Percentiles rank a stretch among this genome's conserved stretches.
phyloP scores from a whole-genome alignment of 2,329 filamentous ascomycete genomes.

The Paraconiothyrium brasiliense region DNA sequence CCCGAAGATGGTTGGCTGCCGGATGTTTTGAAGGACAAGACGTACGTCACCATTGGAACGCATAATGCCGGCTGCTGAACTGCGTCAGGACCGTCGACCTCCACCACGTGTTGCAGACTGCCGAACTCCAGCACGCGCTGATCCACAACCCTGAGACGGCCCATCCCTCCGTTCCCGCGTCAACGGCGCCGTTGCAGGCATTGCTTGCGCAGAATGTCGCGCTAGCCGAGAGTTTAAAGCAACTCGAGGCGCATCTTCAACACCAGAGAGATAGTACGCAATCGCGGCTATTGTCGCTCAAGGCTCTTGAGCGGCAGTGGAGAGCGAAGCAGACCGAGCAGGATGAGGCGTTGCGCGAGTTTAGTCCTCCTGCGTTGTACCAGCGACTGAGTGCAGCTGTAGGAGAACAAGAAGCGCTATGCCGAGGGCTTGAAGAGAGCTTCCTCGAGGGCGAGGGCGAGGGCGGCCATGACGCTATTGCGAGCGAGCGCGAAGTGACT shows the following conservation, averaged over 20 bases:
- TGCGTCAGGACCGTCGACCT: slow-evolving; percentile 77
- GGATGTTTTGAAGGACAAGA: slow-evolving; percentile 78
- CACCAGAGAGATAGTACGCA: slow-evolving; percentile 76
- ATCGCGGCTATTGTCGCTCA: slow-evolving; percentile 81
- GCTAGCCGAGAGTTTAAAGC: slow-evolving; percentile 70
- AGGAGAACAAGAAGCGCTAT: slow-evolving; percentile 83
- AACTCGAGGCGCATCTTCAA: slow-evolving; percentile 67
- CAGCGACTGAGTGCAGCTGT: slow-evolving; percentile 79
- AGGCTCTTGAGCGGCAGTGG: slow-evolving; percentile 93
- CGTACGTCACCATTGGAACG: slow-evolving; percentile 63
- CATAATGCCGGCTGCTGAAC: slow-evolving; percentile 27
- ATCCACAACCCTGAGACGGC: slow-evolving; percentile 71
- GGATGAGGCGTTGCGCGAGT: slow-evolving; percentile 83
- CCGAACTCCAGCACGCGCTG: slow-evolving; percentile 76
- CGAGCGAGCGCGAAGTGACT: slow-evolving; percentile 80
- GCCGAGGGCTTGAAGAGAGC: slow-evolving; percentile 87
- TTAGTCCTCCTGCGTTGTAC: slow-evolving; percentile 87
- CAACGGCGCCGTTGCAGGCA: slow-evolving; percentile 70
- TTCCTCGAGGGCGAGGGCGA: slow-evolving; percentile 74
- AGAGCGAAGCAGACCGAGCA: slow-evolving; percentile 87
- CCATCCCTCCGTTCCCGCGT: slow-evolving; percentile 76
- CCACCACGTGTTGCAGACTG: slow-evolving; percentile 71
- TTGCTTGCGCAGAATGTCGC: slow-evolving; percentile 76
- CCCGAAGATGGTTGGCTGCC: slow-evolving; percentile 80
- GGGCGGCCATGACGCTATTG: slow-evolving; percentile 57